These are phyloP conservation scores for Candida ipomoeae DNA, from an alignment of 805 yeast genomes.

Conservation along the genomic window DNA sequence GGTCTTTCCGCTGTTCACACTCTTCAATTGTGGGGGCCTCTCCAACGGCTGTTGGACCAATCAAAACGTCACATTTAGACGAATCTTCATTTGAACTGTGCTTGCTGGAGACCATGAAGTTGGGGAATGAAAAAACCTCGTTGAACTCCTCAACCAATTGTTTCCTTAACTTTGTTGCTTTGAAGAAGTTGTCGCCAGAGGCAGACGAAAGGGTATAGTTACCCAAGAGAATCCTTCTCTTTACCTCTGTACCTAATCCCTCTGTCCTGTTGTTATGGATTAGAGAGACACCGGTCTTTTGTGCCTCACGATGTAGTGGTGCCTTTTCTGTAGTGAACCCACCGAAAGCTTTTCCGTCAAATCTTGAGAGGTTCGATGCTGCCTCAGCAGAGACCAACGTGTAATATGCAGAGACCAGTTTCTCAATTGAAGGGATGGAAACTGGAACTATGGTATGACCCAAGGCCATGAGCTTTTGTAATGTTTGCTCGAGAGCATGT, in stretches of 20 bases:
- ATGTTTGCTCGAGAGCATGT: constrained; percentile 43
- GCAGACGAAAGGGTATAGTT: constrained; percentile 80
- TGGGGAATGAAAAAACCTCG: constrained; percentile 49
- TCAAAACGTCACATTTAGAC: constrained; percentile 52
- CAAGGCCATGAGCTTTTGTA: constrained; percentile 39
- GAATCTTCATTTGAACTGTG: not conserved
- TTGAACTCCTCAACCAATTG: constrained; percentile 64
- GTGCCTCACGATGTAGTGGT: constrained; percentile 17
- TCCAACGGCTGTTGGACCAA: constrained; percentile 68
- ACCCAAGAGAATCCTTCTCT: constrained; percentile 78
- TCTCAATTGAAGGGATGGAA: constrained; percentile 64
- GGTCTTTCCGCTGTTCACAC: constrained; percentile 25
- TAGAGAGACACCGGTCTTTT: constrained; percentile 8
- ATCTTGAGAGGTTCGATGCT: constrained; percentile 83
- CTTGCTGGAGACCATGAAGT: constrained; percentile 25
- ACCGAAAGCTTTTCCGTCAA: constrained; percentile 58
- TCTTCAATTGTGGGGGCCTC: constrained; percentile 51
- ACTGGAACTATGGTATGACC: constrained; percentile 60
- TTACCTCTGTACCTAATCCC: constrained; percentile 80
- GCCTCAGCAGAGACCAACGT: constrained; percentile 92
- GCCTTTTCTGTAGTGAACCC: constrained; percentile 20
- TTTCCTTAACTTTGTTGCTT: constrained; percentile 67
- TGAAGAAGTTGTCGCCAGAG: constrained; percentile 67
- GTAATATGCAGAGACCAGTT: constrained; percentile 76
- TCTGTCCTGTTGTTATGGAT: constrained; percentile 49